Conservation (phyloP, 495 filamentous ascomycete genomes). For the Podospora pseudocomata region DNA sequence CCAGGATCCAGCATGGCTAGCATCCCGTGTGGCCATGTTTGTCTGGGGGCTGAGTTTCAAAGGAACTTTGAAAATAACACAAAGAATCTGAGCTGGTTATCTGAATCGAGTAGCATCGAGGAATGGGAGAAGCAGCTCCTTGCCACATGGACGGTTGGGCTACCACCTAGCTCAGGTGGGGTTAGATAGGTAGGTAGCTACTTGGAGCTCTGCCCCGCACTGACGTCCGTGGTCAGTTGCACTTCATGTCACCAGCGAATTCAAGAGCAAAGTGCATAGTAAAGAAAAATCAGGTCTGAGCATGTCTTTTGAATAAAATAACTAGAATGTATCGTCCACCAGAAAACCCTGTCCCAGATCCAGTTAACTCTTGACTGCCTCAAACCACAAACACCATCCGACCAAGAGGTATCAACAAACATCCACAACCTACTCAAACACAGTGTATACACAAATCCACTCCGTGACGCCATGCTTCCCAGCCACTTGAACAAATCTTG, state of each 20-base stretch:
- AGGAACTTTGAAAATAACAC: not conserved
- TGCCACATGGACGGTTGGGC: not conserved
- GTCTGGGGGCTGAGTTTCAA: not conserved
- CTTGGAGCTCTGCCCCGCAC: conserved; percentile 1
- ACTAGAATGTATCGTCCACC: too few relatives aligned
- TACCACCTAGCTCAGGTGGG: not conserved
- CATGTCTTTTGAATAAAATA: too few relatives aligned
- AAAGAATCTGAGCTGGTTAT: not conserved
- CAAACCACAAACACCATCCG: not conserved
- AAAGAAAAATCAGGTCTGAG: too few relatives aligned
- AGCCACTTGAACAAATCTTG: not conserved
- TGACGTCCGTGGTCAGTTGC: not conserved
- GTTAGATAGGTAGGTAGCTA: not conserved
- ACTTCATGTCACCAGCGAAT: not conserved
- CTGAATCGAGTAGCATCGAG: not conserved
- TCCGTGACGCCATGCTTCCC: not conserved
- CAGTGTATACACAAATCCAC: not conserved
- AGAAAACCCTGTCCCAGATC: too few relatives aligned
- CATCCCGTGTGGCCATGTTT: conserved; percentile 51
- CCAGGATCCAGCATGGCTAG: conserved; percentile 66
- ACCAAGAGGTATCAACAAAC: not conserved
- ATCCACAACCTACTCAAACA: not conserved
- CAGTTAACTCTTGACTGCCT: not conserved
- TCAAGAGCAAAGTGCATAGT: not conserved
- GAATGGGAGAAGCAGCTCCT: not conserved